Conservation (phyloP, 257 asterid species). For the Solanum infundibuliforme region DNA sequence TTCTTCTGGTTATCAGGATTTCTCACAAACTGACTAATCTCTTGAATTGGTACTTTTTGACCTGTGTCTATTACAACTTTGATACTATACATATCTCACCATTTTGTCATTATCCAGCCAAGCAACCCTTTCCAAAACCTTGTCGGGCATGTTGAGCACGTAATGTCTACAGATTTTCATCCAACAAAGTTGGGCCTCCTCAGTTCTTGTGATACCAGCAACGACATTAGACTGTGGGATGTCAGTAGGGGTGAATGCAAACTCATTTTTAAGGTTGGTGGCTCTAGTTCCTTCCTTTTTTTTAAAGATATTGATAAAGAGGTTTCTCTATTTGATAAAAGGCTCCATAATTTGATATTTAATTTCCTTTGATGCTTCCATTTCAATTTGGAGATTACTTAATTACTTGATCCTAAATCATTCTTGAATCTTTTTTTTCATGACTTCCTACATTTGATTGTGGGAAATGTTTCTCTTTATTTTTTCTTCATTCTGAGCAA, state of each 20-base stretch:
- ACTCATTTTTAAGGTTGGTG: constrained; percentile 22
- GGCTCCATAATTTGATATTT: background rate
- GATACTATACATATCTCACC: background rate
- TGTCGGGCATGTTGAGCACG: constrained; percentile 32
- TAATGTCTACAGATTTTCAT: constrained; percentile 37
- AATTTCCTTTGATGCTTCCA: background rate
- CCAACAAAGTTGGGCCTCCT: constrained; percentile 22
- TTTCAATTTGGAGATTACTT: background rate
- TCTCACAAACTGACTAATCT: background rate
- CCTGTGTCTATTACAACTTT: background rate
- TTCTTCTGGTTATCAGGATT: background rate
- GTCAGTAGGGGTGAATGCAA: constrained; percentile 9
- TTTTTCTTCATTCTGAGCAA: background rate
- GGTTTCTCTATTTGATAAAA: background rate
- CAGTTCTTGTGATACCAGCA: constrained; percentile 28
- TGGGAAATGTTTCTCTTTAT: background rate
- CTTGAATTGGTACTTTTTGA: background rate
- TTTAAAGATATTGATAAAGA: background rate
- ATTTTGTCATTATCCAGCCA: constrained; percentile 13
- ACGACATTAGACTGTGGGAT: constrained; percentile 36
- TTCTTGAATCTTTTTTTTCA: background rate
- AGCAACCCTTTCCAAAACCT: constrained; percentile 6
- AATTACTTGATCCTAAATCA: background rate
- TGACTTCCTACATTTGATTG: background rate
- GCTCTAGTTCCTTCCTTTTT: background rate